Evolutionary conservation across 1,284 basidiomycete genomes (phyloP), one percentile per base, ranked within the genome.

Genomic region (Acaromyces ingoldii): DNA sequence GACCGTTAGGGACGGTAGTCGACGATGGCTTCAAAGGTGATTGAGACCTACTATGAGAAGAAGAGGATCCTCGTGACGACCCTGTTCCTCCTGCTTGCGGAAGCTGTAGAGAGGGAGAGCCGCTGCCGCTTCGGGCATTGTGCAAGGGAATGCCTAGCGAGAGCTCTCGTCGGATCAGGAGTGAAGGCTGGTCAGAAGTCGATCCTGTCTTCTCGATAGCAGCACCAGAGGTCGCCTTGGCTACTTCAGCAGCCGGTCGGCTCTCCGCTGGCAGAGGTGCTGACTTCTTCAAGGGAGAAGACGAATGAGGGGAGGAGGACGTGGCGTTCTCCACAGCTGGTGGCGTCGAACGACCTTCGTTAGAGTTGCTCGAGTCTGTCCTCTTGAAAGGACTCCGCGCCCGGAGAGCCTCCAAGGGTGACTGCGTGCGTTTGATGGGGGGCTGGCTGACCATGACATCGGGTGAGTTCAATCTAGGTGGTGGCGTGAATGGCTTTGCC

Each of bases 141-240:
- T 45, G 42, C 30, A 45, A 28, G 21, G 42, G 42, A 26, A 45
- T 45, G 42, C 42, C 42, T 13, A 45, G 25, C 30, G 19, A n/a
- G 17, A 45, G 21, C 24, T 45, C 42, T 45, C 42, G 30, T 30
- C 26, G 17, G 25, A 45, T 45, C 10, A 45, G 42, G 11, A 45
- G 22, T 21, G 42, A 45, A 15, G 42, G 42, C n/a, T n/a, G n/a
- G n/a, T n/a, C n/a, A n/a, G n/a, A n/a, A n/a, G n/a, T n/a, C n/a
- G n/a, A n/a, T n/a, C n/a, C n/a, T n/a, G n/a, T n/a, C n/a, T n/a
- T n/a, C n/a, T n/a, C 6, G 42, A 45, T 6, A 31, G 42, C 10
- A 31, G 42, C 34, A 28, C 11, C 6, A 22, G 4, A 29, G 17
- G 17, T 40, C 38, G 38, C 21, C 7, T 17, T 19, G 21, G 21